Conservation (phyloP, 2,329 filamentous ascomycete genomes). For the Penicillium olsonii region DNA sequence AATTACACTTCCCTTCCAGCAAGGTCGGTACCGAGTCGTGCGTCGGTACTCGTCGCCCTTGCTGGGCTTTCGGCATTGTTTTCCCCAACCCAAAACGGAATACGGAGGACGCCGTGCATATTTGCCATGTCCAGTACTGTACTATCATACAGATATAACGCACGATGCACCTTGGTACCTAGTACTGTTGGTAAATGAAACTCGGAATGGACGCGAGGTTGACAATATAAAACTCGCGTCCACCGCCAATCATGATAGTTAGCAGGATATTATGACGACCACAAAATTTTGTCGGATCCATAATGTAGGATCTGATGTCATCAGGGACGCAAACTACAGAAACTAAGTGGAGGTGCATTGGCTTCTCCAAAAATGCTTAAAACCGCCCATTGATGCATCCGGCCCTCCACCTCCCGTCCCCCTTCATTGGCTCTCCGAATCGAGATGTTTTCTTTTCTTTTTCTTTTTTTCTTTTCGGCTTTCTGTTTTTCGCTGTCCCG, state of each 20-base stretch:
- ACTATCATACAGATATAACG: too few relatives aligned
- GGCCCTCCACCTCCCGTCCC: constrained; percentile 17
- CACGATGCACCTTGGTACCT: too few relatives aligned
- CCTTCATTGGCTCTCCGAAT: constrained; percentile 18
- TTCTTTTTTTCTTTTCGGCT: not conserved
- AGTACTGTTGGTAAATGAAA: too few relatives aligned
- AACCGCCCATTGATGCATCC: constrained; percentile 34
- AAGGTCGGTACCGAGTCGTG: not conserved
- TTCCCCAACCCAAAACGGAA: too few relatives aligned
- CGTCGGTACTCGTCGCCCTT: not conserved
- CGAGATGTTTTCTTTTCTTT: constrained; percentile 13
- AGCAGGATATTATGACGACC: not conserved
- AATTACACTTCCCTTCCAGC: not conserved
- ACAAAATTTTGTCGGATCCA: constrained; percentile 5
- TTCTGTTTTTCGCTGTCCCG: not conserved
- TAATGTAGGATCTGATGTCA: constrained; percentile 21
- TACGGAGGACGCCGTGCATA: not conserved
- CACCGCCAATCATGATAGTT: constrained; percentile 2
- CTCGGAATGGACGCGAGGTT: not conserved
- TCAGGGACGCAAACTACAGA: constrained; percentile 22
- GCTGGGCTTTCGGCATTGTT: not conserved
- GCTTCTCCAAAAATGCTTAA: constrained; percentile 31
- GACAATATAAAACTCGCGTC: too few relatives aligned
- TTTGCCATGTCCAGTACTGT: too few relatives aligned
- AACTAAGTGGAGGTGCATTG: not conserved